A percentile compares a stretch with the other conserved stretches of the same genome.
These are phyloP conservation scores for Pseudogymnoascus sp. DNA, from an alignment of 2,329 filamentous ascomycete species.

Conservation along the genomic window DNA sequence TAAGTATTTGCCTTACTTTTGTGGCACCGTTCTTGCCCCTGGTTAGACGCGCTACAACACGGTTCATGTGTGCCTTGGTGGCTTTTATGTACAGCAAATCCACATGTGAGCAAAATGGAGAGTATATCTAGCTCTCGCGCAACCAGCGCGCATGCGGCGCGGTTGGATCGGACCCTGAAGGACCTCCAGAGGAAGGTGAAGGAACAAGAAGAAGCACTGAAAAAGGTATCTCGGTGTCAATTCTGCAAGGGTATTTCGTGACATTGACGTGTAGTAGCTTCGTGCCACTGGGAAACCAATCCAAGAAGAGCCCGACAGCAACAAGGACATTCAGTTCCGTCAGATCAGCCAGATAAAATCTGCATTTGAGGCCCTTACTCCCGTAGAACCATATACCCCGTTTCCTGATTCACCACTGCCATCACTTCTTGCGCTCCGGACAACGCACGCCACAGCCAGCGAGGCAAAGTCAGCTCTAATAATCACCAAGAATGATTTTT, in stretches of 20 bases:
- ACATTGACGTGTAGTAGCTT: slow-evolving; percentile 19
- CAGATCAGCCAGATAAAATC: slow-evolving; percentile 47
- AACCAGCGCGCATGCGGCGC: slow-evolving; percentile 38
- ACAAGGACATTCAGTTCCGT: slow-evolving; percentile 30
- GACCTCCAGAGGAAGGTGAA: slow-evolving; percentile 53
- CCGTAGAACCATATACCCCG: slow-evolving; percentile 57
- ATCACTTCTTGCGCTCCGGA: slow-evolving; percentile 61
- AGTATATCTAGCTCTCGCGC: slow-evolving; percentile 22
- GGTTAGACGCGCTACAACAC: background rate
- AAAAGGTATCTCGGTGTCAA: slow-evolving; percentile 30
- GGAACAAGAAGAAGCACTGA: slow-evolving; percentile 44
- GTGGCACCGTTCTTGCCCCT: background rate
- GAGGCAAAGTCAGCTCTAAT: slow-evolving; percentile 54
- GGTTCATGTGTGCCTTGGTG: background rate
- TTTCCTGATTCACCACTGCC: slow-evolving; percentile 59
- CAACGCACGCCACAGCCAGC: slow-evolving; percentile 53
- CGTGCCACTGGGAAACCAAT: slow-evolving; percentile 19
- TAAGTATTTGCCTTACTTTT: background rate
- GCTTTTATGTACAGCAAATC: background rate
- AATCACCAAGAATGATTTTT: slow-evolving; percentile 34
- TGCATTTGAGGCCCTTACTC: slow-evolving; percentile 57
- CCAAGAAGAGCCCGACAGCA: slow-evolving; percentile 21
- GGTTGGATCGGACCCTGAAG: slow-evolving; percentile 57
- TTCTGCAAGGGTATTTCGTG: background rate
- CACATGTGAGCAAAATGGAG: slow-evolving; percentile 12